Base-by-base conservation (phyloP, 108 stramenopile genomes). In the Cyclotella distinguenda region DNA sequence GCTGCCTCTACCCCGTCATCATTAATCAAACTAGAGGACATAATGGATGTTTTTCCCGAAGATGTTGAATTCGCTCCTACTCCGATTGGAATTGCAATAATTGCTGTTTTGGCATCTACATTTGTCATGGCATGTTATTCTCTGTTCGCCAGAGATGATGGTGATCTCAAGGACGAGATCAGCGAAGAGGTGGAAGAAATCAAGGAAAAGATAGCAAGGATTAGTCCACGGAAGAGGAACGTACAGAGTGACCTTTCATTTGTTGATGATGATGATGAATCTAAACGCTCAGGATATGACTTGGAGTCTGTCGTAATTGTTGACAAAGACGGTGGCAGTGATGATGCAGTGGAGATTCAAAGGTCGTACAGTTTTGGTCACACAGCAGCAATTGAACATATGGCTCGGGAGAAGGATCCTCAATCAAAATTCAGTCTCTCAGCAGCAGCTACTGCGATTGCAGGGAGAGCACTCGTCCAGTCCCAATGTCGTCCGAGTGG, bases 81-180 rank as follows among this genome's bases (percentile, higher is more conserved):
- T 12, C 60, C 60, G 32, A 42, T 49, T 44, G 69, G 69, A 18
- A 54, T 62, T 44, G 60, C 27, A 33, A 70, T 70, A 22, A 42
- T 61, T 0, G 69, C 47, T 18, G 69, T 27, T 4, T 28, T 70
- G 19, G 42, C 60, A 0, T 36, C 69, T 1, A 27, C 69, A n/a
- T 70, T 70, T 27, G n/a, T 70, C 39, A 43, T 70, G 46, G 34
- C 35, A 4, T 60, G 45, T 32, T 70, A 52, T 33, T 0, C 59
- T 19, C 7, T 52, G 0, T 70, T 60, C 30, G 9, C 45, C 46
- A 68, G 59, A 32, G n/a, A 33, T 16, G 48, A 18, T 16, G 39
- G 42, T 6, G 45, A 32, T 18, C 16, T 32, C 2, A 36, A 39
- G 3, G 45, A 36, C 18, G 55, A 68, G 34, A n/a, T 52, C 1